Percentiles rank a stretch among this genome's conserved stretches.
Conservation (phyloP, 352 stramenopile species). For the Globisporangium echinulatum region DNA sequence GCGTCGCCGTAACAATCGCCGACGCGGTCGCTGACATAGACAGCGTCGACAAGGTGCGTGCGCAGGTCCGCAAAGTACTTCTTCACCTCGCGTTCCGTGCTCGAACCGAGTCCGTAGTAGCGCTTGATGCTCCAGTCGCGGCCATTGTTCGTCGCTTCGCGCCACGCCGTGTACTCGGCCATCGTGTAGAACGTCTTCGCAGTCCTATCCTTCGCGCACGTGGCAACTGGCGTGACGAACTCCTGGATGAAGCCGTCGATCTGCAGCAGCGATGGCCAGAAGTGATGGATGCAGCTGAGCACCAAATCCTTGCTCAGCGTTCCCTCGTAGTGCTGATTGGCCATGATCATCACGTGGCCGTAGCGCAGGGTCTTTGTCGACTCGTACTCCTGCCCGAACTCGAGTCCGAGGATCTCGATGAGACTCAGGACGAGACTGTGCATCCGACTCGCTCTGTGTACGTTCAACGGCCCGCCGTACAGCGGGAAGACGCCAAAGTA, state of each 20-base stretch:
- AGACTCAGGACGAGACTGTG: slow-evolving; percentile 96
- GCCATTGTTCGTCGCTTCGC: slow-evolving; percentile 78
- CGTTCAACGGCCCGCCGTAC: slow-evolving; percentile 97
- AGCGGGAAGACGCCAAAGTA: slow-evolving; percentile 98
- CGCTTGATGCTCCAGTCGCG: slow-evolving; percentile 97
- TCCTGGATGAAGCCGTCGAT: slow-evolving; percentile 89
- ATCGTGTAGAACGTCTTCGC: slow-evolving; percentile 96
- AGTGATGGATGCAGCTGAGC: slow-evolving; percentile 98
- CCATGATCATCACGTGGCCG: slow-evolving; percentile 98
- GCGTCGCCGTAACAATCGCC: slow-evolving; percentile 43
- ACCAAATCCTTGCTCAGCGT: slow-evolving; percentile 98
- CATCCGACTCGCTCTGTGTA: slow-evolving; percentile 94
- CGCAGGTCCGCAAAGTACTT: slow-evolving; percentile 96
- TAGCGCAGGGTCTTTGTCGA: slow-evolving; percentile 90
- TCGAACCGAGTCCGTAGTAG: slow-evolving; percentile 99
- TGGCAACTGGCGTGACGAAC: slow-evolving; percentile 98
- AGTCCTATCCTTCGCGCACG: slow-evolving; percentile 88
- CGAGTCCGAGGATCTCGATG: slow-evolving; percentile 95
- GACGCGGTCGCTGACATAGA: slow-evolving; percentile 85
- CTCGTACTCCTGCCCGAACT: slow-evolving; percentile 93
- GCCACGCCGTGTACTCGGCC: slow-evolving; percentile 95
- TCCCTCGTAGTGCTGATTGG: slow-evolving; percentile 98
- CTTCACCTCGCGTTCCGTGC: slow-evolving; percentile 94
- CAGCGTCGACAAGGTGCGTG: slow-evolving; percentile 92
- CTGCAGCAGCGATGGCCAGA: slow-evolving; percentile 95